phyloP scores from a whole-genome alignment of 2,329 filamentous ascomycete species.

The Aspergillus neoniger region DNA sequence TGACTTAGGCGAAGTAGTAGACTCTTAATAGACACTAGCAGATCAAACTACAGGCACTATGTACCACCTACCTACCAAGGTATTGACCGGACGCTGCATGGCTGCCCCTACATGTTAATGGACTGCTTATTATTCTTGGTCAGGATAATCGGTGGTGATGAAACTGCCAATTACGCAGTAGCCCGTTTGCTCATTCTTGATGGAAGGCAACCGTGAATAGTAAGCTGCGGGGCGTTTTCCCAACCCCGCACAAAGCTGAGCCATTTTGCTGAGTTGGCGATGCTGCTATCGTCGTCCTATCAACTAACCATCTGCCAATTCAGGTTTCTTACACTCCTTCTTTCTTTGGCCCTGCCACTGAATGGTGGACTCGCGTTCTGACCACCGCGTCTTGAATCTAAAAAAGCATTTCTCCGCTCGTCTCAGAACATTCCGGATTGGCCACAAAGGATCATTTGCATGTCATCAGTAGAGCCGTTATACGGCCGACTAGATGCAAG shows the following conservation, averaged over 20 bases:
- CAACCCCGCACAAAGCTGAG: constrained; percentile 22
- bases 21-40: constrained; percentile 10
- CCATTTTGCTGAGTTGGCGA: constrained; percentile 20
- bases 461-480: neutral
- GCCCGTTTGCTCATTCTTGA: neutral
- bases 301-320: neutral
- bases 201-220: neutral
- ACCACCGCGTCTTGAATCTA: neutral
- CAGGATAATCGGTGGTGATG: neutral
- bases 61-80: neutral
- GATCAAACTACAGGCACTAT: neutral
- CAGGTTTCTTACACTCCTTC: constrained; percentile 21
- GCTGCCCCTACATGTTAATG: neutral
- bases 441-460: neutral
- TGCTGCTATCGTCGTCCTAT: constrained; percentile 14
- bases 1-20: constrained; percentile 4
- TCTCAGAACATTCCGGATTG: neutral
- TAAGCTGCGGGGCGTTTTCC: constrained; percentile 9
- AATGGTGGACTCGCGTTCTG: neutral
- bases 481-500: neutral
- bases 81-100: neutral
- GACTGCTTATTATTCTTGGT: neutral
- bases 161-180: neutral
- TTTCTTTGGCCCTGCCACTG: neutral
- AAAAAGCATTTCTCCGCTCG: neutral